Conservation (phyloP, 2,329 filamentous ascomycete species). For the Stagonosporopsis vannaccii region DNA sequence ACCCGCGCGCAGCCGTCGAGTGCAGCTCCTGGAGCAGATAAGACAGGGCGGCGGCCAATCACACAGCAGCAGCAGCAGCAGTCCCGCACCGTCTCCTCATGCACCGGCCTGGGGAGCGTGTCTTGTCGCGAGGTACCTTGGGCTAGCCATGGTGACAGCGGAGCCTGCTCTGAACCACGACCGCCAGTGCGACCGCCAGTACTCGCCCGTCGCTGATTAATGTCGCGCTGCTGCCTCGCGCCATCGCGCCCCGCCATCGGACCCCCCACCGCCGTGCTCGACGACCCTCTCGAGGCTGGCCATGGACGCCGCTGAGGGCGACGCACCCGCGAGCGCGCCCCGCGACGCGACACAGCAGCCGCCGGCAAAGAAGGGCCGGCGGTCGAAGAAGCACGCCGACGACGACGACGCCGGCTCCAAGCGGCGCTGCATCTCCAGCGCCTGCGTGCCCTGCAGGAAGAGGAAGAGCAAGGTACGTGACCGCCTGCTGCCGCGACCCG, state of each 20-base stretch:
- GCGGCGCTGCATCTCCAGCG: constrained; percentile 52
- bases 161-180: constrained; percentile 20
- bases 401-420: constrained; percentile 53
- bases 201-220: constrained; percentile 33
- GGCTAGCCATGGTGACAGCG: constrained; percentile 29
- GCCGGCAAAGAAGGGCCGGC: constrained; percentile 43
- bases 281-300: constrained; percentile 21
- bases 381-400: constrained; percentile 44
- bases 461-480: constrained; percentile 51
- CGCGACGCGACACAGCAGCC: constrained; percentile 14
- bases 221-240: constrained; percentile 21
- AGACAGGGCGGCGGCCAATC: constrained; percentile 24
- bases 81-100: constrained; percentile 12
- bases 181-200: constrained; percentile 14
- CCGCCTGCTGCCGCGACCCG: not conserved
- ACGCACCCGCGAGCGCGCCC: constrained; percentile 13
- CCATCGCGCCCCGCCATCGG: constrained; percentile 29
- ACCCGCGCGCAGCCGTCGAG: not conserved
- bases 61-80: constrained; percentile 10
- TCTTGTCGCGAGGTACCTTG: constrained; percentile 14
- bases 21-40: constrained; percentile 19
- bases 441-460: constrained; percentile 51
- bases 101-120: constrained; percentile 17
- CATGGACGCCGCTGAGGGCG: constrained; percentile 16
- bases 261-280: constrained; percentile 22